Base-by-base conservation (phyloP, 2,329 filamentous ascomycete species). In the Xylaria sp. region DNA sequence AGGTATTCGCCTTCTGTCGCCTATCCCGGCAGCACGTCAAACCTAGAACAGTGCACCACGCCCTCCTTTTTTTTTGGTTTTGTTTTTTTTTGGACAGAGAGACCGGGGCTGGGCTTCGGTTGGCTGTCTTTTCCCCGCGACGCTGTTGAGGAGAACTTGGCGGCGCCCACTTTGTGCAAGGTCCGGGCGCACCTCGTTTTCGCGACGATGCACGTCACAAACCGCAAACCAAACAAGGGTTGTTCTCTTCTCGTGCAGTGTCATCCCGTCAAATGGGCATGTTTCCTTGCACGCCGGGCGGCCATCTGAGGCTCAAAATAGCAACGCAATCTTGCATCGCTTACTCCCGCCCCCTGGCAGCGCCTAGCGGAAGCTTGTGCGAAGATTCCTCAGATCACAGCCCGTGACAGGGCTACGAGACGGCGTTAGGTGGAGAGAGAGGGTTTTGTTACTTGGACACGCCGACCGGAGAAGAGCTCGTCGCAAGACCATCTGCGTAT, bases 271-370 rank as follows among this genome's bases (percentile, higher is more conserved):
- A 60, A 72, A 72, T 68, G 60, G 69, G 70, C 52, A 71, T 60
- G 60, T 67, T 63, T 68, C 60, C 68, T 63, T 63, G 55, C 52
- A 12, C 46, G 50, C 50, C 32, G 18, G 60, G 10, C 20, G 45
- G 48, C 50, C 61, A 30, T 62, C 52, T 64, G 53, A 43, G 36
- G 66, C 64, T 66, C 58, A 66, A 70, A 72, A 72, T 71, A 72
- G 68, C 53, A 71, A 63, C 69, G 43, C 64, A 67, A 69, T 72
- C 70, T 74, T 64, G 60, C 62, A 72, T 73, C 66, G 72, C 72
- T 73, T 70, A 60, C 68, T 73, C 70, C 74, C 71, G 63, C 68
- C 71, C 72, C 67, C 71, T 73, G 68, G 72, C 65, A 70, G 53
- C 36, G 59, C n/a, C 41, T 30, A 52, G 56, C 57, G 46, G 63